These are phyloP conservation scores for Pythium periplocum DNA, from an alignment of 352 stramenopile species.

Conservation along the genomic window DNA sequence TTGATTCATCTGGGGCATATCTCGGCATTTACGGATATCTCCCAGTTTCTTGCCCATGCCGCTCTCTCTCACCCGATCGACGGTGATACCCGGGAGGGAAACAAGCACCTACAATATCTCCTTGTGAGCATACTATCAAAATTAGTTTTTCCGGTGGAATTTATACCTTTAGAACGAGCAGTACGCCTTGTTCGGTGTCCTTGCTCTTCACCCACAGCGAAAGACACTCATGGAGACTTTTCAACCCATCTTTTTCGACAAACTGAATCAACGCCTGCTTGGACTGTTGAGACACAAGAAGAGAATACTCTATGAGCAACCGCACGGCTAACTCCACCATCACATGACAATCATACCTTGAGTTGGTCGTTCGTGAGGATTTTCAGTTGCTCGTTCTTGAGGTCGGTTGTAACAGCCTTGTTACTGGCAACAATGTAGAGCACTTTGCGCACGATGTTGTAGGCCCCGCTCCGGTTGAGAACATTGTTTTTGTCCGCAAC, in stretches of 20 bases:
- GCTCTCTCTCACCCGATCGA: constrained; percentile 31
- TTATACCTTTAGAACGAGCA: constrained; percentile 60
- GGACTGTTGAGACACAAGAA: constrained; percentile 18
- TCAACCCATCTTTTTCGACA: constrained; percentile 42
- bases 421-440: constrained; percentile 56
- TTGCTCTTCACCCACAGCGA: constrained; percentile 36
- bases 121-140: background rate
- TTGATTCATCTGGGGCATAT: constrained; percentile 12
- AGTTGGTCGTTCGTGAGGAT: constrained; percentile 25
- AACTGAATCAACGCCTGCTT: constrained; percentile 48
- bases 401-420: constrained; percentile 14
- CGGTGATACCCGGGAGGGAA: constrained; percentile 50
- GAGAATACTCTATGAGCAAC: background rate
- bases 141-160: background rate
- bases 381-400: constrained; percentile 28
- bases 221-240: constrained; percentile 37
- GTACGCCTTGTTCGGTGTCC: constrained; percentile 45
- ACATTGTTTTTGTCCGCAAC: constrained; percentile 9
- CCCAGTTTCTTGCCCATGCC: constrained; percentile 48
- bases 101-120: constrained; percentile 30
- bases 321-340: background rate
- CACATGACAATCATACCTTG: constrained; percentile 24
- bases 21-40: constrained; percentile 28
- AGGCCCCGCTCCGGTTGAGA: constrained; percentile 23
- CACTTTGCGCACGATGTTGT: constrained; percentile 49